A percentile compares a stretch with the other conserved stretches of the same genome.
Conservation (phyloP, 768 basidiomycete genomes). For the Phanerochaete sordida region DNA sequence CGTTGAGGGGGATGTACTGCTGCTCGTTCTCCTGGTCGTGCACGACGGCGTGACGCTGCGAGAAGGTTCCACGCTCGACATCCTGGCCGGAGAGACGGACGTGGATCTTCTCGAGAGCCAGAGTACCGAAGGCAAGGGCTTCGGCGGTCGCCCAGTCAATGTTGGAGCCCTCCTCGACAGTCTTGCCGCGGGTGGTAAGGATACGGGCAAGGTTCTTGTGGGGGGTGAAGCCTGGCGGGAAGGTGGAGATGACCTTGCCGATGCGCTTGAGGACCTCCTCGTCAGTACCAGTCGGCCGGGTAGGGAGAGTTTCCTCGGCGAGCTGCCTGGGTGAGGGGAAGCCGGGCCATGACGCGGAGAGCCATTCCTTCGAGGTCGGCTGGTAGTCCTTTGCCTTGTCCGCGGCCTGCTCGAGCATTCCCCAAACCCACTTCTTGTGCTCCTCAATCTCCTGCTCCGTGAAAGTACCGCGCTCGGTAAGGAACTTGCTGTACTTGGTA, state of each 20-base stretch:
- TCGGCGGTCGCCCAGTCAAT: constrained; percentile 99
- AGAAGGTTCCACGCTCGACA: constrained; percentile 98
- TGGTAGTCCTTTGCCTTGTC: constrained; percentile 94
- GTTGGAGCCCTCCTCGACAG: constrained; percentile 83
- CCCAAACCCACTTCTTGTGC: constrained; percentile 99
- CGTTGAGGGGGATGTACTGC: constrained; percentile 86
- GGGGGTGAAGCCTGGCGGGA: constrained; percentile 79
- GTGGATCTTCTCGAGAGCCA: constrained; percentile 90
- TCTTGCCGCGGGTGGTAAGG: constrained; percentile 81
- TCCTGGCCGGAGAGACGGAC: constrained; percentile 97
- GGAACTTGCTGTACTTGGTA: constrained; percentile 87
- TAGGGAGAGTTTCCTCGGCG: constrained; percentile 89
- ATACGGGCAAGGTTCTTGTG: constrained; percentile 96
- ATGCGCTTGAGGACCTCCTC: constrained; percentile 75
- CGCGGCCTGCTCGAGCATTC: constrained; percentile 96
- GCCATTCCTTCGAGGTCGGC: constrained; percentile 94
- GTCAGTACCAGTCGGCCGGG: constrained; percentile 79
- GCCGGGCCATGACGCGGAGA: constrained; percentile 96
- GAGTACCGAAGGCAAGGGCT: constrained; percentile 91
- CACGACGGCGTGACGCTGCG: constrained; percentile 94
- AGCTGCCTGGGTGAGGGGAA: constrained; percentile 98
- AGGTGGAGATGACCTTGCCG: constrained; percentile 83
- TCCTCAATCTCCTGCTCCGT: constrained; percentile 96
- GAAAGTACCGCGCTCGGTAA: constrained; percentile 89
- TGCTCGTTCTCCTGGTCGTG: constrained; percentile 93